phyloP scores from a whole-genome alignment of 768 basidiomycete species.

The Termitomyces sp. region DNA sequence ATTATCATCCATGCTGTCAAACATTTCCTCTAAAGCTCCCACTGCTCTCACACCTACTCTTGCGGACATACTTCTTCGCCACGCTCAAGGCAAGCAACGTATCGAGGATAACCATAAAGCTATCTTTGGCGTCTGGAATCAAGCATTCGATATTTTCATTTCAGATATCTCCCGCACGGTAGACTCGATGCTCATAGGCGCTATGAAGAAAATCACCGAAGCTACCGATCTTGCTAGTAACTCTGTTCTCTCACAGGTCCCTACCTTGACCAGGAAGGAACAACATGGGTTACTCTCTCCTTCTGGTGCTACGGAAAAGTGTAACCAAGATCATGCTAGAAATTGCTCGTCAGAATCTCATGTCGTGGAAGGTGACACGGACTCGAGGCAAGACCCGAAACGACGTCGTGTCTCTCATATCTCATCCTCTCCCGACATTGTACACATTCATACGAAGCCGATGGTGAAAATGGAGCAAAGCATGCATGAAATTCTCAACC shows the following conservation, averaged over 20 bases:
- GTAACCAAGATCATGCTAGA: neutral
- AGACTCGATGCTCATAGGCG: conserved; percentile 27
- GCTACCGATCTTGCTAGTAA: conserved; percentile 13
- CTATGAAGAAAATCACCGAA: conserved; percentile 25
- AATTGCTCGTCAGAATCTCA: neutral
- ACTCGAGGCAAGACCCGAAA: conserved; percentile 19
- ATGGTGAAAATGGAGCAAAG: conserved; percentile 12
- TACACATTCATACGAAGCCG: conserved; percentile 10
- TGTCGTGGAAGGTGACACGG: neutral
- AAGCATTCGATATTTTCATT: conserved; percentile 39
- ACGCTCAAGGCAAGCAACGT: conserved; percentile 39
- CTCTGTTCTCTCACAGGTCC: neutral
- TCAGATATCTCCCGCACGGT: conserved; percentile 37
- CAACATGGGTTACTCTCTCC: neutral
- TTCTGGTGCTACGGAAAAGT: neutral
- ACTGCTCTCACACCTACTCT: conserved; percentile 42
- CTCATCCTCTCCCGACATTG: conserved; percentile 1
- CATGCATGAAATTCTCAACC: conserved; percentile 30
- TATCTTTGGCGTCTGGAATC: conserved; percentile 44
- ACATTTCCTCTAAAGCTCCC: conserved; percentile 38
- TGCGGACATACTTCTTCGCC: conserved; percentile 38
- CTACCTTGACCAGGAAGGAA: neutral
- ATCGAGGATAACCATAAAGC: conserved; percentile 35
- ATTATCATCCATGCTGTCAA: conserved; percentile 44
- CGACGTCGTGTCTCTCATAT: conserved; percentile 21